Conservation (phyloP, 2,329 filamentous ascomycete genomes). For the Colletotrichum liaoningense region DNA sequence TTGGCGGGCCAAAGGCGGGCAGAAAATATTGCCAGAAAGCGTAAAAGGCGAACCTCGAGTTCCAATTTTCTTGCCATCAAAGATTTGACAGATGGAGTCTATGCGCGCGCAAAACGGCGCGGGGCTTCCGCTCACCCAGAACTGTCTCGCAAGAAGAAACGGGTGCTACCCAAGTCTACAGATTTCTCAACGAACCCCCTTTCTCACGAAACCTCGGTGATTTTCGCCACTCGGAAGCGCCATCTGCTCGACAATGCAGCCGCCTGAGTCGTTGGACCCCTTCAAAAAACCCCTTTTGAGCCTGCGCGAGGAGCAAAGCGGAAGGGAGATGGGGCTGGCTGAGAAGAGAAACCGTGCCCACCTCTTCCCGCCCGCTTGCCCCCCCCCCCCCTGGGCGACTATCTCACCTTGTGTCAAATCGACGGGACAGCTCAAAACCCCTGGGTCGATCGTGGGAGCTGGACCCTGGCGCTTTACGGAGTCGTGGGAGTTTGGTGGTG, state of each 20-base stretch:
- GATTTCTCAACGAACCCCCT: not conserved
- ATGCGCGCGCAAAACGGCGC: not conserved
- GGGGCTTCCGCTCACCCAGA: not conserved
- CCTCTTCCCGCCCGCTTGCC: slow-evolving; percentile 3
- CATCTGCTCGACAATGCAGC: slow-evolving; percentile 13
- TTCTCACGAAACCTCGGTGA: not conserved
- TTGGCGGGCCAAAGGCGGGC: not conserved
- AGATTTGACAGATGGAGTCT: not conserved
- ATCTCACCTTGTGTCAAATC: slow-evolving; percentile 1
- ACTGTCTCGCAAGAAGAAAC: not conserved
- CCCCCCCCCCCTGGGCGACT: not conserved
- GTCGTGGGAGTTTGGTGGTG: not conserved
- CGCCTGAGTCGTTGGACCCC: slow-evolving; percentile 16
- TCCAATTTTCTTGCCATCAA: not conserved
- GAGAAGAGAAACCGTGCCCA: not conserved
- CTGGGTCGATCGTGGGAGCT: slow-evolving; percentile 4
- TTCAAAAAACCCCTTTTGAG: not conserved
- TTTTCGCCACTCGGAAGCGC: slow-evolving; percentile 11
- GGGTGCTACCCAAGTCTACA: not conserved
- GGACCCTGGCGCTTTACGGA: not conserved
- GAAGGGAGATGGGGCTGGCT: not conserved
- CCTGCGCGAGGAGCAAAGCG: not conserved
- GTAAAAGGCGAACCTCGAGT: not conserved
- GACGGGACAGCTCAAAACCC: not conserved
- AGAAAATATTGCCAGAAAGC: not conserved